A percentile compares a stretch with the other conserved stretches of the same genome.
These are phyloP conservation scores for Extremus antarcticus DNA, from an alignment of 495 filamentous ascomycete genomes.

Conservation along the genomic window DNA sequence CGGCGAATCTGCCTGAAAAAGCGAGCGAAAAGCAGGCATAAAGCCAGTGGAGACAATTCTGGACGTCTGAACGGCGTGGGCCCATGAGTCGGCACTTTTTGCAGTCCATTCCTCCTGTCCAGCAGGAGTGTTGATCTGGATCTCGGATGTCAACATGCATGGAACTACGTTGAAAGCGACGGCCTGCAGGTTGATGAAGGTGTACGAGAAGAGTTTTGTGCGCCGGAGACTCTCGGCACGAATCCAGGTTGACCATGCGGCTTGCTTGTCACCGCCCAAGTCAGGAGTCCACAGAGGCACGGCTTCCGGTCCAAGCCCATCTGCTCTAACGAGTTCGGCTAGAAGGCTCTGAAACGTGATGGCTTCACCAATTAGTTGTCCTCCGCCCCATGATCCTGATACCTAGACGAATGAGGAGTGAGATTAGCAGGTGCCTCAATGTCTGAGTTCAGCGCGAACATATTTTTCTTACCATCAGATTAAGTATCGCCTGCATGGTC, in stretches of 20 bases:
- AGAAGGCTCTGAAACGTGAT: slow-evolving; percentile 43
- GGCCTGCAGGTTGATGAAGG: slow-evolving; percentile 49
- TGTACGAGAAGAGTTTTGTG: slow-evolving; percentile 48
- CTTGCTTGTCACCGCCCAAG: neutral
- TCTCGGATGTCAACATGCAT: slow-evolving; percentile 49
- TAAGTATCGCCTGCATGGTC: slow-evolving; percentile 45
- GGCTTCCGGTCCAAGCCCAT: slow-evolving; percentile 37
- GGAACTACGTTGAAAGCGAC: slow-evolving; percentile 49
- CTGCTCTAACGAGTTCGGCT: slow-evolving; percentile 43
- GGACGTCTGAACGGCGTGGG: slow-evolving; percentile 36
- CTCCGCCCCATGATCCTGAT: slow-evolving; percentile 33
- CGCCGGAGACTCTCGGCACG: slow-evolving; percentile 41
- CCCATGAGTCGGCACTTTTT: slow-evolving; percentile 32
- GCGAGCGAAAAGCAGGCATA: neutral
- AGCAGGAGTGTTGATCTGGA: slow-evolving; percentile 50
- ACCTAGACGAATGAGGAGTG: no score
- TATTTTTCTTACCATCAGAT: slow-evolving; percentile 35
- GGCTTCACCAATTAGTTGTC: slow-evolving; percentile 51
- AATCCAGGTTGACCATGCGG: slow-evolving; percentile 48
- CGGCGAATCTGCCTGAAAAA: slow-evolving; percentile 40
- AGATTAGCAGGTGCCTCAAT: no score
- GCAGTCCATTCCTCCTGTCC: slow-evolving; percentile 43
- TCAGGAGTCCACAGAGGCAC: slow-evolving; percentile 8
- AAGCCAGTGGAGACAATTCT: slow-evolving; percentile 10
- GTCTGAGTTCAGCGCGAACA: neutral